phyloP scores from a whole-genome alignment of 768 basidiomycete genomes.

The Suillus tomentosus region DNA sequence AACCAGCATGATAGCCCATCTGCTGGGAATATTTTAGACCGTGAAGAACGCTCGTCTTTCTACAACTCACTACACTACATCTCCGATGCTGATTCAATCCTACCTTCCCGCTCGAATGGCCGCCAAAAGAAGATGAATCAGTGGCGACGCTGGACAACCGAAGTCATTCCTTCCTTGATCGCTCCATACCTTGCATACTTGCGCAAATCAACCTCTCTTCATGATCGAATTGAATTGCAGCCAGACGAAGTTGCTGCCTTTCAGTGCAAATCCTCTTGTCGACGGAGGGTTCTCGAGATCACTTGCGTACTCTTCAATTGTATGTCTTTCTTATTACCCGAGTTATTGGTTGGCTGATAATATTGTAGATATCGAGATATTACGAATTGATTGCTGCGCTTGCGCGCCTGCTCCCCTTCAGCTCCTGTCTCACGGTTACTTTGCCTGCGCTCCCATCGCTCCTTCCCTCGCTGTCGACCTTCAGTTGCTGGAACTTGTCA shows the following conservation, averaged over 20 bases:
- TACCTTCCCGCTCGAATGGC: not conserved
- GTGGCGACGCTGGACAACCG: not conserved
- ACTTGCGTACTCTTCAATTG: slow-evolving; percentile 4
- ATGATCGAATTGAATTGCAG: not conserved
- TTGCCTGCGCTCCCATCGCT: slow-evolving; percentile 30
- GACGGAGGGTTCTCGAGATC: not conserved
- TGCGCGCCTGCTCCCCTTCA: slow-evolving; percentile 22
- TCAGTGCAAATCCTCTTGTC: not conserved
- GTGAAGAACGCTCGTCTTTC: not conserved
- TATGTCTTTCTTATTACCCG: slow-evolving; percentile 1
- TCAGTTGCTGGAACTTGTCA: slow-evolving; percentile 30
- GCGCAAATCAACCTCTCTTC: not conserved
- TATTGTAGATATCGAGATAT: slow-evolving; percentile 5
- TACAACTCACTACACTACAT: not conserved
- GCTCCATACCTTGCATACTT: slow-evolving; percentile 10
- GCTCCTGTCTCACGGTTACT: slow-evolving; percentile 26
- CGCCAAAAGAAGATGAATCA: slow-evolving; percentile 8
- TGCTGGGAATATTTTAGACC: not conserved
- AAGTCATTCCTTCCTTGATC: slow-evolving; percentile 7
- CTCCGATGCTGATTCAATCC: not conserved
- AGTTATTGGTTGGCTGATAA: not conserved
- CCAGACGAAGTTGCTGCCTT: not conserved
- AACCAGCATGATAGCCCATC: not conserved
- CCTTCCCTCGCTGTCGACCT: slow-evolving; percentile 37
- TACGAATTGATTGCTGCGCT: not conserved